These are phyloP conservation scores for Sphaerobolus stellatus DNA, from an alignment of 1,284 basidiomycete species.

Conservation along the genomic window DNA sequence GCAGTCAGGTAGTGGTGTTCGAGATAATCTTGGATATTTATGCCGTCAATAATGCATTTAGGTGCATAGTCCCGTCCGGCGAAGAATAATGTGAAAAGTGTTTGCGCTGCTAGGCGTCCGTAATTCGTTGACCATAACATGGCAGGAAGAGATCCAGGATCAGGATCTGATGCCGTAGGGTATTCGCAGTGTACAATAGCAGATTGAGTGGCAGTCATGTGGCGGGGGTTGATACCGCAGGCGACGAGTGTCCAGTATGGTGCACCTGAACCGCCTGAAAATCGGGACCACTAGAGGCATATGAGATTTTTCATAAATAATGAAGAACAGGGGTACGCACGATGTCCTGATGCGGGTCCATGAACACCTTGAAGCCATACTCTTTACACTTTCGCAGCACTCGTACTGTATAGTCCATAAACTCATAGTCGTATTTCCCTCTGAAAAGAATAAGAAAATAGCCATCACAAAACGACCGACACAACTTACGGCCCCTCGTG, in stretches of 20 bases:
- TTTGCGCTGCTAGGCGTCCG: conserved; percentile 83
- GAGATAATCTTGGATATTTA: conserved; percentile 94
- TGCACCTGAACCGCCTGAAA: conserved; percentile 94
- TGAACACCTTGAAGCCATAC: conserved; percentile 91
- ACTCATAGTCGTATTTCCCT: conserved; percentile 88
- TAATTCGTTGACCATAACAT: conserved; percentile 99
- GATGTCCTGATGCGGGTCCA: conserved; percentile 96
- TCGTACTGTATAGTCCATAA: conserved; percentile 88
- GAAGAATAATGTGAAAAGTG: conserved; percentile 93
- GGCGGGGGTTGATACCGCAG: conserved; percentile 86
- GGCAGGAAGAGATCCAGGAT: conserved; percentile 76
- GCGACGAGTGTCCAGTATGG: conserved; percentile 94
- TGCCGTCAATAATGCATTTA: conserved; percentile 85
- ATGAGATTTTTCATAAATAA: not conserved
- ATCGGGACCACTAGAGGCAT: conserved; percentile 84
- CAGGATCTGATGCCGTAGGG: conserved; percentile 57
- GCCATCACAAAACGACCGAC: not conserved
- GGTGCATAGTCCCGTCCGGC: conserved; percentile 89
- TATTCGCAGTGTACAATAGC: conserved; percentile 91
- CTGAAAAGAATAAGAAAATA: conserved; percentile 40
- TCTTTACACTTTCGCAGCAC: conserved; percentile 90
- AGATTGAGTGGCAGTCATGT: conserved; percentile 82
- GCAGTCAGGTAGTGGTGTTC: conserved; percentile 86
- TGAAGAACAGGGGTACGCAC: conserved; percentile 50
- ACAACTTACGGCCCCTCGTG: conserved; percentile 87